Base-by-base conservation (phyloP, 225 moss, liverwort and hornwort species). In the Antitrichia curtipendula region DNA sequence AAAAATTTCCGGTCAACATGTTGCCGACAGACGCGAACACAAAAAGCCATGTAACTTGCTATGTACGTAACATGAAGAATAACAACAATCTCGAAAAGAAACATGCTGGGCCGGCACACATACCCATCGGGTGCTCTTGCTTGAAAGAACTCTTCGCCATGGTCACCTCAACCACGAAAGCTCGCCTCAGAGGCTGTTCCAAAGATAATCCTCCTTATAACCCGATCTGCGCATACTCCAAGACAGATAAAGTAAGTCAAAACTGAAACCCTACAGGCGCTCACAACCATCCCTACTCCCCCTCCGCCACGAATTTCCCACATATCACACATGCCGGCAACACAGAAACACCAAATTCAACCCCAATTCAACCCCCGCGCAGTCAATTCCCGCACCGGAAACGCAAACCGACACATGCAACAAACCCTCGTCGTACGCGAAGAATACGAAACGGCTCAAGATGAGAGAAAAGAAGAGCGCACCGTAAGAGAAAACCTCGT, bases 91-190 rank as follows among this genome's bases (percentile, higher is more conserved):
- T 43, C n/a, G 13, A 81, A 63, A 87, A 86, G 62, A 53, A 50
- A 83, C 21, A 62, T 19, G 29, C 61, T 3, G 60, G 22, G 21
- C 63, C 72, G 75, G 68, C 43, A 73, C 57, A 64, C 88, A 60
- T 84, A 92, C 90, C 91, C 82, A 95, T 86, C 64, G 95, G 95
- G 80, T 96, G 95, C 92, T 96, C 93, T 80, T 90, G 92, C 94
- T 96, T 96, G 90, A 96, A 95, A 27, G 95, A 93, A 86, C 93
- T 94, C 90, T 92, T 95, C 89, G 85, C 89, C 91, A 91, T 91
- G 52, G 40, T 62, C 54, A 70, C 83, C 83, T 70, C 80, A 47
- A 50, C 53, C 16, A 52, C 80, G 5, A 80, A n/a, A 47, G 38
- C 65, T 76, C 64, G 64, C 77, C 64, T 28, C 40, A 2, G 1